A percentile compares a stretch with the other conserved stretches of the same genome.
Evolutionary conservation across 2,329 filamentous ascomycete genomes (phyloP).

Genomic region (Ilyonectria robusta): DNA sequence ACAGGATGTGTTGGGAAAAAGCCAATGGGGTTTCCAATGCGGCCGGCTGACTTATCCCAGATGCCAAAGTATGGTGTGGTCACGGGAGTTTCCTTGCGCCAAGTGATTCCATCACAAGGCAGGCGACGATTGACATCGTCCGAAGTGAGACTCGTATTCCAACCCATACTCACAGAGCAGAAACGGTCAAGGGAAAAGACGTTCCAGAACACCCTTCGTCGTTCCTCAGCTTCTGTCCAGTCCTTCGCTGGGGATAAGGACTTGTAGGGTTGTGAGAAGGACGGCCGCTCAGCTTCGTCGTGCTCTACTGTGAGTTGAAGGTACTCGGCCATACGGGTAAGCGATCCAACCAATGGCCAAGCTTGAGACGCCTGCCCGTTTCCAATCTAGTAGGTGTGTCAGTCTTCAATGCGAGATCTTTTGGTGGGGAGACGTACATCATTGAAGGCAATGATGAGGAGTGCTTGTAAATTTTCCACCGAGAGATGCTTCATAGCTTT

Average conservation of each 20-base stretch:
- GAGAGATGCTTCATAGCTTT: constrained; percentile 51
- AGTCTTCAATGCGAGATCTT: constrained; percentile 38
- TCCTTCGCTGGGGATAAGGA: constrained; percentile 47
- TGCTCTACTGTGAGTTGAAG: constrained; percentile 46
- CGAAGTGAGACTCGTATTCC: constrained; percentile 55
- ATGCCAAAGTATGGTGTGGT: constrained; percentile 58
- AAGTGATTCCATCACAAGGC: constrained; percentile 56
- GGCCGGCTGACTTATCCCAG: constrained; percentile 54
- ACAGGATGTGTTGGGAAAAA: constrained; percentile 46
- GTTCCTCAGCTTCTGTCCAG: constrained; percentile 50
- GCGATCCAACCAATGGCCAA: constrained; percentile 38
- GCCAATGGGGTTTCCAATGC: constrained; percentile 52
- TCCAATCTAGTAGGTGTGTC: constrained; percentile 44
- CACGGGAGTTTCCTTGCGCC: constrained; percentile 54
- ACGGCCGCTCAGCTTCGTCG: constrained; percentile 47
- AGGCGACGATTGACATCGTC: constrained; percentile 55
- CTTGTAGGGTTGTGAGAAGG: constrained; percentile 44
- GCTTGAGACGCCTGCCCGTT: constrained; percentile 30
- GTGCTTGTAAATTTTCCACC: constrained; percentile 54
- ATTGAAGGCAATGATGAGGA: constrained; percentile 55
- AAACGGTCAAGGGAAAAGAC: constrained; percentile 56
- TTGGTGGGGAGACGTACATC: constrained; percentile 45
- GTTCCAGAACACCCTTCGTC: constrained; percentile 55
- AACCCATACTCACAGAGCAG: constrained; percentile 50
- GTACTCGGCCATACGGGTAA: constrained; percentile 47